Conservation (phyloP, 768 basidiomycete species). For the Tulasnella sp. region DNA sequence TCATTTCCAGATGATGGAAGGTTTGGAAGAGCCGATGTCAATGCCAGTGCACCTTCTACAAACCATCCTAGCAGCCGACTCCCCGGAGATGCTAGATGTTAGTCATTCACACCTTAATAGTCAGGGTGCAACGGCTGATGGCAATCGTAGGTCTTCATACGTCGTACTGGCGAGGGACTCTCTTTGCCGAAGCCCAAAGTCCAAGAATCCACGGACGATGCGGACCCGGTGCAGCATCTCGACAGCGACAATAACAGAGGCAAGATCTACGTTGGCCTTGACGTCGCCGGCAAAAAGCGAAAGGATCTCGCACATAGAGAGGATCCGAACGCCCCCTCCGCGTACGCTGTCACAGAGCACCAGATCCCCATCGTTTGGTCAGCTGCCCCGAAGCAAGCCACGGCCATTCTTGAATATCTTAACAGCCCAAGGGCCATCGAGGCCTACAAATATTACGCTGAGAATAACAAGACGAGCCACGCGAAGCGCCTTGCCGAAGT, state of each 20-base stretch:
- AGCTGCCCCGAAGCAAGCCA: slow-evolving; percentile 44
- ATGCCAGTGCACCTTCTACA: slow-evolving; percentile 36
- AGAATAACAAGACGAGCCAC: slow-evolving; percentile 49
- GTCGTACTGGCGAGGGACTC: slow-evolving; percentile 52
- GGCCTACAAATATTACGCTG: slow-evolving; percentile 57
- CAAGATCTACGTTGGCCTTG: slow-evolving; percentile 59
- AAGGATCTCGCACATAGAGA: slow-evolving; percentile 56
- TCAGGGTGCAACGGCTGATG: background rate
- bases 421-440: slow-evolving; percentile 51
- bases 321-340: slow-evolving; percentile 46
- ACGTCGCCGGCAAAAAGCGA: slow-evolving; percentile 66
- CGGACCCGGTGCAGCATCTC: slow-evolving; percentile 41
- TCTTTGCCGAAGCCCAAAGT: slow-evolving; percentile 38
- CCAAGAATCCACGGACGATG: slow-evolving; percentile 40
- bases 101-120: background rate
- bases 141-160: slow-evolving; percentile 50
- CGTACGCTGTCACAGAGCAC: slow-evolving; percentile 42
- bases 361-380: slow-evolving; percentile 50
- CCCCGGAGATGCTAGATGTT: slow-evolving; percentile 55
- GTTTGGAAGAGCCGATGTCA: slow-evolving; percentile 17
- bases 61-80: slow-evolving; percentile 49
- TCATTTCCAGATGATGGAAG: slow-evolving; percentile 44
- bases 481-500: slow-evolving; percentile 51
- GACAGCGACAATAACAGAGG: slow-evolving; percentile 45
- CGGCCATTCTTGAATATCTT: slow-evolving; percentile 52